These are phyloP conservation scores for Phytophthora nicotianae DNA, from an alignment of 352 stramenopile species.

Conservation along the genomic window DNA sequence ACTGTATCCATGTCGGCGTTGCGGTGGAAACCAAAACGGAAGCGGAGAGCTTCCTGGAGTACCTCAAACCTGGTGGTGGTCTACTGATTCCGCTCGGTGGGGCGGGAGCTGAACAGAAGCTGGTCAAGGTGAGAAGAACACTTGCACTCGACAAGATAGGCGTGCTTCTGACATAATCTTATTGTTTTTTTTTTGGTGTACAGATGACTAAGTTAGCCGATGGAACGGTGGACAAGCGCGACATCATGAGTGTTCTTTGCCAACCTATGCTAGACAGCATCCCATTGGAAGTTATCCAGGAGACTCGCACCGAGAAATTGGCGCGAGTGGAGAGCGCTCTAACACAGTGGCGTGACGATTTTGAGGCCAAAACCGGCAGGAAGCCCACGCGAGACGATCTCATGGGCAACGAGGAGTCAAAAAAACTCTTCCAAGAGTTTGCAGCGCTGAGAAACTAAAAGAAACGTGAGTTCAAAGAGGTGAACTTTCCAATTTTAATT, in stretches of 20 bases:
- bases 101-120: constrained; percentile 69
- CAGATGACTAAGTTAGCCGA: constrained; percentile 74
- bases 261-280: constrained; percentile 76
- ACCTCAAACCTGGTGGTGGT: constrained; percentile 71
- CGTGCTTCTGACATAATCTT: constrained; percentile 12
- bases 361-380: constrained; percentile 52
- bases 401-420: constrained; percentile 54
- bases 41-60: constrained; percentile 68
- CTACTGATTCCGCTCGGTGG: constrained; percentile 73
- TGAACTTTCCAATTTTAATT: constrained; percentile 6
- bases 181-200: constrained; percentile 3
- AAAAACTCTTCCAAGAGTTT: constrained; percentile 77
- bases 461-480: neutral
- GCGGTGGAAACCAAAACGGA: constrained; percentile 79
- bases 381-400: constrained; percentile 77
- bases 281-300: constrained; percentile 47
- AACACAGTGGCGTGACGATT: constrained; percentile 67
- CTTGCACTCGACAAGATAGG: neutral
- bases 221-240: constrained; percentile 62
- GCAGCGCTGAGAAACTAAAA: constrained; percentile 67
- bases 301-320: constrained; percentile 68
- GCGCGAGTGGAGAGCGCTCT: constrained; percentile 63
- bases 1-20: constrained; percentile 85
- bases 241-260: constrained; percentile 87
- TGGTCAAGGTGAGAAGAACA: constrained; percentile 65